phyloP scores from a whole-genome alignment of 352 stramenopile species.

The Globisporangium splendens region DNA sequence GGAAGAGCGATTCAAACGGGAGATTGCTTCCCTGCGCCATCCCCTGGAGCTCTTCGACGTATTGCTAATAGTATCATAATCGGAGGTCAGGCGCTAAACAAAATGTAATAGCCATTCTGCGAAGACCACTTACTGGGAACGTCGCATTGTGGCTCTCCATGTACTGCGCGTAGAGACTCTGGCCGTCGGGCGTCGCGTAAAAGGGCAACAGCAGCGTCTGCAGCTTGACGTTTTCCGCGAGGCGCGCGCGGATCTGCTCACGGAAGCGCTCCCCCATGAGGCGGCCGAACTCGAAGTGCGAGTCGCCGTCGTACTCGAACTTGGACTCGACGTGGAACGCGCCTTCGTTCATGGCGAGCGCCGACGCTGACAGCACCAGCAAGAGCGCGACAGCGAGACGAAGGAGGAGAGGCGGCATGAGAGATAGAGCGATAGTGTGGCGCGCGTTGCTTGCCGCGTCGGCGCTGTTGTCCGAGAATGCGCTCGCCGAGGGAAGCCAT shows the following conservation, averaged over 20 bases:
- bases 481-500: no score
- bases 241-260: slow-evolving; percentile 42
- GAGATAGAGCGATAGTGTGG: no score
- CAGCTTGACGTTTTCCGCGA: slow-evolving; percentile 42
- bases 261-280: slow-evolving; percentile 45
- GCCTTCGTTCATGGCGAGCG: slow-evolving; percentile 4
- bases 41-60: slow-evolving; percentile 62
- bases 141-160: slow-evolving; percentile 33
- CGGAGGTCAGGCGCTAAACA: background rate
- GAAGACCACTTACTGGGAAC: slow-evolving; percentile 41
- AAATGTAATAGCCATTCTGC: background rate
- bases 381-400: background rate
- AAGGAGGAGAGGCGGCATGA: no score
- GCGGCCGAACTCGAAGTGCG: slow-evolving; percentile 58
- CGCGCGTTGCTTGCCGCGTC: no score
- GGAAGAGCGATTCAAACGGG: slow-evolving; percentile 61
- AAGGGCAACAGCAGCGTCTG: slow-evolving; percentile 60
- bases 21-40: slow-evolving; percentile 54
- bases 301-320: slow-evolving; percentile 56
- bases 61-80: slow-evolving; percentile 29
- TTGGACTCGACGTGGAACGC: slow-evolving; percentile 25
- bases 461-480: no score
- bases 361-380: background rate
- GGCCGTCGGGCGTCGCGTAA: slow-evolving; percentile 31
- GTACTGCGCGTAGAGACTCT: slow-evolving; percentile 41